phyloP scores from a whole-genome alignment of 345 rosid genomes.

The Cardamine resedifolia region DNA sequence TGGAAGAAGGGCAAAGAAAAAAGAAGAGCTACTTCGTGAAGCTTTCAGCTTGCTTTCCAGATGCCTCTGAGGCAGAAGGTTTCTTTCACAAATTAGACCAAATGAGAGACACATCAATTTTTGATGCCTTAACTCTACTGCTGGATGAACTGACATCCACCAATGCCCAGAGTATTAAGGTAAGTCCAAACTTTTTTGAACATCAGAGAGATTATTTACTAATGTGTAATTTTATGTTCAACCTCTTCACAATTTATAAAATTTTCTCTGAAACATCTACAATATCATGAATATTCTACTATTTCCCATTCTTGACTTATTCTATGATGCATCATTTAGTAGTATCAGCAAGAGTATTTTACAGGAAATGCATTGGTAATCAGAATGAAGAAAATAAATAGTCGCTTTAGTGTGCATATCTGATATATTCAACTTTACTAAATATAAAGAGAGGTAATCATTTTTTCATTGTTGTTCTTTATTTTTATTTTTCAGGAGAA shows the following conservation, averaged over 20 bases:
- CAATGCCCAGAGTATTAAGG: conserved; percentile 48
- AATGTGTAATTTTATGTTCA: conserved; percentile 10
- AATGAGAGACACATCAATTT: conserved; percentile 60
- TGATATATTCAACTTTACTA: conserved; percentile 25
- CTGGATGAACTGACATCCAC: conserved; percentile 48
- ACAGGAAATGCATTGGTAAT: conserved; percentile 13
- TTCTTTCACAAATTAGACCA: conserved; percentile 63
- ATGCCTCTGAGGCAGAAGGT: conserved; percentile 72
- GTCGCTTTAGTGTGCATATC: conserved; percentile 5
- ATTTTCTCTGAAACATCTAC: conserved; percentile 13
- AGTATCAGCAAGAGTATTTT: conserved; percentile 13
- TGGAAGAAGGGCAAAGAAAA: conserved; percentile 52
- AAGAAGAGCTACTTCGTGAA: conserved; percentile 49
- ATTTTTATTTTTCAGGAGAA: conserved; percentile 55
- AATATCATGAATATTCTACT: conserved; percentile 8
- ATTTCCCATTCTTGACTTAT: neutral
- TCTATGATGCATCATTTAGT: conserved; percentile 11
- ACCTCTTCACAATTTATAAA: conserved; percentile 15
- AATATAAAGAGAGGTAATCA: neutral
- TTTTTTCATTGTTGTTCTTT: conserved; percentile 18
- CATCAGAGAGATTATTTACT: conserved; percentile 9
- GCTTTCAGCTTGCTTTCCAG: conserved; percentile 78
- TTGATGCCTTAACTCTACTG: conserved; percentile 51
- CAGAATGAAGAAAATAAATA: conserved; percentile 18
- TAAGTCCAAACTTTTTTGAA: conserved; percentile 35